phyloP scores from a whole-genome alignment of 148 eudicot genomes.

The Limonium bicolor region DNA sequence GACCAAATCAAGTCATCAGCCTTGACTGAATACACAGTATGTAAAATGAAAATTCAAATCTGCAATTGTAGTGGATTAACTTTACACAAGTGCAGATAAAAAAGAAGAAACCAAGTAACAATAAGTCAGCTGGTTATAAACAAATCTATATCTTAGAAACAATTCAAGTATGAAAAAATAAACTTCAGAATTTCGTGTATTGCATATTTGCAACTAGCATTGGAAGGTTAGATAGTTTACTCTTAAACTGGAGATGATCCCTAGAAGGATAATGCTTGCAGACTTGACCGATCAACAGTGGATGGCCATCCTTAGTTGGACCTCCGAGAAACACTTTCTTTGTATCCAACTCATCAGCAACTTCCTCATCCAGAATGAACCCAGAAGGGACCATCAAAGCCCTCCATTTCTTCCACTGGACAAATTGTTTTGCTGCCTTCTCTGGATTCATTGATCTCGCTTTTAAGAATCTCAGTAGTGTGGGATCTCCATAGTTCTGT shows the following conservation, averaged over 20 bases:
- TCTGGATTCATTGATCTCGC: conserved; percentile 43
- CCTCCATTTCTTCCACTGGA: conserved; percentile 49
- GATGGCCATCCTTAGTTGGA: conserved; percentile 18
- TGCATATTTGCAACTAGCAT: neutral
- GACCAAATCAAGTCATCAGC: conserved; percentile 7
- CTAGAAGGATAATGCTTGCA: conserved; percentile 33
- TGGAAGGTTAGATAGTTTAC: conserved; percentile 13
- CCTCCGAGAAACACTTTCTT: conserved; percentile 33
- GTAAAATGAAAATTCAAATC: too few species aligned
- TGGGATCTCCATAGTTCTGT: conserved; percentile 27
- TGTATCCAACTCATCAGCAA: conserved; percentile 22
- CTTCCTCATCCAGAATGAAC: conserved; percentile 24
- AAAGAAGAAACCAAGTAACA: too few species aligned
- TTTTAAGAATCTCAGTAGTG: conserved; percentile 34
- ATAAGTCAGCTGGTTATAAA: too few species aligned
- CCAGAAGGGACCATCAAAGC: conserved; percentile 26
- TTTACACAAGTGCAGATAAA: too few species aligned
- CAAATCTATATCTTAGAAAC: too few species aligned
- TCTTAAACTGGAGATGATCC: conserved; percentile 44
- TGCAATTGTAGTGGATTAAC: too few species aligned
- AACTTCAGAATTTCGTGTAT: too few species aligned
- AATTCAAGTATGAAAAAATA: neutral
- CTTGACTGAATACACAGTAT: too few species aligned
- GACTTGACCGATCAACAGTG: conserved; percentile 18
- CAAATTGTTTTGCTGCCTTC: conserved; percentile 50